Percentiles rank a stretch among this genome's conserved stretches.
Conservation (phyloP, 352 stramenopile genomes). For the Nothophytophthora sp. region DNA sequence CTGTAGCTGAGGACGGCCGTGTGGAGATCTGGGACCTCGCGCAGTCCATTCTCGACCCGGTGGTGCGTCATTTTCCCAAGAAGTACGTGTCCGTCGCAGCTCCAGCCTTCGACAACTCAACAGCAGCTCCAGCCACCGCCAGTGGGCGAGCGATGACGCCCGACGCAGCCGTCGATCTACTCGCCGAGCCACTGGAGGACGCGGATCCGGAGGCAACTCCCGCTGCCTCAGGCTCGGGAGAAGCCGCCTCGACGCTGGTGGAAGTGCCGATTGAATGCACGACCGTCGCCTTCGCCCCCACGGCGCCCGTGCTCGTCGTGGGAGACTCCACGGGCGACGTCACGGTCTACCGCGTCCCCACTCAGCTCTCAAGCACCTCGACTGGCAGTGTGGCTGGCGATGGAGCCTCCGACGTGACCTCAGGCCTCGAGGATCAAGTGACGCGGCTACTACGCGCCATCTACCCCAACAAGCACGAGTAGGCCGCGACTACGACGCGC, state of each 20-base stretch:
- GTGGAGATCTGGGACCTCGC: conserved; percentile 93
- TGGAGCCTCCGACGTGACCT: conserved; percentile 11
- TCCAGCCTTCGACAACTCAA: not conserved
- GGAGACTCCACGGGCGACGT: conserved; percentile 78
- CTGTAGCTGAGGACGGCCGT: conserved; percentile 87
- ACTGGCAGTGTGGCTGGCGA: not conserved
- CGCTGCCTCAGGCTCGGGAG: too few species aligned
- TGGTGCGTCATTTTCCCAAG: conserved; percentile 76
- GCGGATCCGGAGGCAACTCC: too few species aligned
- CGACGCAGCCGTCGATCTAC: conserved; percentile 4
- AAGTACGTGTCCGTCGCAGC: conserved; percentile 32
- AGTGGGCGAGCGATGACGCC: conserved; percentile 17
- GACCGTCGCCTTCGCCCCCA: conserved; percentile 67
- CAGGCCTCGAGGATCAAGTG: conserved; percentile 54
- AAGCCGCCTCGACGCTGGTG: conserved; percentile 23
- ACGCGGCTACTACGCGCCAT: conserved; percentile 51
- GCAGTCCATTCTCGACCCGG: conserved; percentile 82
- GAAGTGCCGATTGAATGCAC: conserved; percentile 69
- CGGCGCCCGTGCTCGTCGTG: conserved; percentile 72
- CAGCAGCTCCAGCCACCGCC: conserved; percentile 2
- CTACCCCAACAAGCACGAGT: conserved; percentile 57
- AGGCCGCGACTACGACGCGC: not conserved
- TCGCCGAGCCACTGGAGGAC: conserved; percentile 5
- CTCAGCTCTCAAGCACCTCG: conserved; percentile 29
- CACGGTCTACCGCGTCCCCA: conserved; percentile 68